A percentile compares a stretch with the other conserved stretches of the same genome.
Evolutionary conservation across 1,139 yeast genomes (phyloP).

Genomic region (Candida glucosophila): DNA sequence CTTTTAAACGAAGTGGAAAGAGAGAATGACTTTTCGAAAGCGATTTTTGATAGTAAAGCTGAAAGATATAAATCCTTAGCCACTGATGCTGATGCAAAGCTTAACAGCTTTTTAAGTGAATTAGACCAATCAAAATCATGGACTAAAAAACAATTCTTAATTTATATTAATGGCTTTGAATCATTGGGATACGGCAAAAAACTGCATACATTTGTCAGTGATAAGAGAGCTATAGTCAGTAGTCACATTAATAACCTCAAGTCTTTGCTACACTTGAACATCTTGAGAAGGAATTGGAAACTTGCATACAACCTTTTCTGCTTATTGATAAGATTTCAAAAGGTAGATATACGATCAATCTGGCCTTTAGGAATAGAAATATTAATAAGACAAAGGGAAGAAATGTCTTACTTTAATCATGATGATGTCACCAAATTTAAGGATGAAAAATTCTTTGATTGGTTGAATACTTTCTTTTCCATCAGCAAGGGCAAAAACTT

Average conservation of each 20-base stretch:
- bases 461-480: slow-evolving; percentile 24
- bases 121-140: slow-evolving; percentile 15
- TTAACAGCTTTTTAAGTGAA: slow-evolving; percentile 6
- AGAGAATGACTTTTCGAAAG: too few species aligned
- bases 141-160: slow-evolving; percentile 15
- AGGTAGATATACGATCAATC: slow-evolving; percentile 41
- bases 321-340: slow-evolving; percentile 36
- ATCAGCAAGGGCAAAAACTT: slow-evolving; percentile 4
- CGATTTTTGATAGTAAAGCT: too few species aligned
- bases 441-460: slow-evolving; percentile 26
- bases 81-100: slow-evolving; percentile 7
- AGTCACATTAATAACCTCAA: slow-evolving; percentile 26
- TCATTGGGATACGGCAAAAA: too few species aligned
- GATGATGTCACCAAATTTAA: slow-evolving; percentile 6
- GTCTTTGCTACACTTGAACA: slow-evolving; percentile 25
- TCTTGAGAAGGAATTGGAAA: slow-evolving; percentile 44
- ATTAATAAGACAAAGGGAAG: slow-evolving; percentile 15
- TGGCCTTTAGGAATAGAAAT: slow-evolving; percentile 53
- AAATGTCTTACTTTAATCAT: slow-evolving; percentile 3
- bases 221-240: too few species aligned
- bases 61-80: slow-evolving; percentile 8
- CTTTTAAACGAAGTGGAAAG: slow-evolving; percentile 4
- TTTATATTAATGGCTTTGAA: slow-evolving; percentile 24
- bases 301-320: slow-evolving; percentile 46
- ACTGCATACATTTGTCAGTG: too few species aligned